These are phyloP conservation scores for Blastocystis hominis DNA, from an alignment of 352 stramenopile genomes.

Conservation along the genomic window DNA sequence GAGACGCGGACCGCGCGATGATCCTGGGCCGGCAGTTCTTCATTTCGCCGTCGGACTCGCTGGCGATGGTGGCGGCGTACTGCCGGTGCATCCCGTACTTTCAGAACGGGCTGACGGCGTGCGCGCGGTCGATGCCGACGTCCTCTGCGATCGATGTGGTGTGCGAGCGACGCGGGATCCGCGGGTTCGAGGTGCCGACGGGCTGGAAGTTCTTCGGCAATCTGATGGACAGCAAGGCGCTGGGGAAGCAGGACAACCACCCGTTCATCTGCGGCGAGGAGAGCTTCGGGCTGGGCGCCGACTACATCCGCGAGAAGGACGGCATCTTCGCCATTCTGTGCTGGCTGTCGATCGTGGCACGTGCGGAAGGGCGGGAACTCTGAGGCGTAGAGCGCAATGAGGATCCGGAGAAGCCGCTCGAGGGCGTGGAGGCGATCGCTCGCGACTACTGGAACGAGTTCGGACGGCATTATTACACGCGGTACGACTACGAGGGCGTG, in stretches of 20 bases:
- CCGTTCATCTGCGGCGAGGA: slow-evolving; percentile 97
- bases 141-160: slow-evolving; percentile 90
- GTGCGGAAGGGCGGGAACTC: not conserved
- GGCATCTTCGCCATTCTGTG: slow-evolving; percentile 92
- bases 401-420: slow-evolving; percentile 67
- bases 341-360: slow-evolving; percentile 94
- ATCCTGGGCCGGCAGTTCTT: slow-evolving; percentile 94
- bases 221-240: slow-evolving; percentile 88
- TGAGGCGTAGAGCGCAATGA: not conserved
- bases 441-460: slow-evolving; percentile 87
- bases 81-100: slow-evolving; percentile 91
- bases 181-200: slow-evolving; percentile 90
- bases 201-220: slow-evolving; percentile 99
- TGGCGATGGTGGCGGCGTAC: slow-evolving; percentile 94
- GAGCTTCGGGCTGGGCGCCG: slow-evolving; percentile 90
- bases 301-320: slow-evolving; percentile 99
- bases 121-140: slow-evolving; percentile 94
- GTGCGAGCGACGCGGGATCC: slow-evolving; percentile 82
- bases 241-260: slow-evolving; percentile 87
- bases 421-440: slow-evolving; percentile 89
- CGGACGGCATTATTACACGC: slow-evolving; percentile 94
- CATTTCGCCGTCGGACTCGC: slow-evolving; percentile 91
- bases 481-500: slow-evolving; percentile 97
- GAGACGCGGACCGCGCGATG: slow-evolving; percentile 96
- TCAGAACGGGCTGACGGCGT: slow-evolving; percentile 71